A percentile compares a stretch with the other conserved stretches of the same genome.
Conservation (phyloP, 805 yeast genomes). For the Teunomyces cretensis region DNA sequence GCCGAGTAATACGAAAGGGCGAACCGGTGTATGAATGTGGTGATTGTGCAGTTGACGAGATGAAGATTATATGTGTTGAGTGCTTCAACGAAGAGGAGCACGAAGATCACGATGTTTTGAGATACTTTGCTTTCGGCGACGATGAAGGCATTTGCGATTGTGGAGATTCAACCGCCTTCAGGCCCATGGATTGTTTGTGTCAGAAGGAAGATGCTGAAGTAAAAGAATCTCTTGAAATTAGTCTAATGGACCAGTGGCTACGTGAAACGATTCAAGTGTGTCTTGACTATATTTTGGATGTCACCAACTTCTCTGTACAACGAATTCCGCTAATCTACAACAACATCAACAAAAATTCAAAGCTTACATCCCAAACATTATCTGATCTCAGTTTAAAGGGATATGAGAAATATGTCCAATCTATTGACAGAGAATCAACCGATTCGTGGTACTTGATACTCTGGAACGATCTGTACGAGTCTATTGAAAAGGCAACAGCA, state of each 20-base stretch:
- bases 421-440: slow-evolving; percentile 30
- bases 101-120: not conserved
- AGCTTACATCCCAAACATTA: slow-evolving; percentile 21
- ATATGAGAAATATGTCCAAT: slow-evolving; percentile 27
- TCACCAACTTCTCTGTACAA: slow-evolving; percentile 35
- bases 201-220: not conserved
- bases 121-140: slow-evolving; percentile 21
- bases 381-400: slow-evolving; percentile 38
- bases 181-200: slow-evolving; percentile 51
- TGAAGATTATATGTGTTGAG: too few relatives aligned
- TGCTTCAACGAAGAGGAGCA: not conserved
- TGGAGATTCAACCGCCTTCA: slow-evolving; percentile 63
- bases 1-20: not conserved
- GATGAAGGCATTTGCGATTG: slow-evolving; percentile 71
- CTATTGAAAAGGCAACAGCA: slow-evolving; percentile 52
- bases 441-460: slow-evolving; percentile 48
- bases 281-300: slow-evolving; percentile 45
- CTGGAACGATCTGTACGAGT: slow-evolving; percentile 79
- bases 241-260: slow-evolving; percentile 15
- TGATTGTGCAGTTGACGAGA: not conserved
- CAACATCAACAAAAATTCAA: slow-evolving; percentile 20
- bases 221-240: not conserved
- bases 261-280: slow-evolving; percentile 28
- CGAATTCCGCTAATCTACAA: slow-evolving; percentile 42
- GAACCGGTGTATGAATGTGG: not conserved